Percentiles rank a stretch among this genome's conserved stretches.
These are phyloP conservation scores for Veloporphyrellus conicus DNA, from an alignment of 1,284 basidiomycete species.

Conservation along the genomic window DNA sequence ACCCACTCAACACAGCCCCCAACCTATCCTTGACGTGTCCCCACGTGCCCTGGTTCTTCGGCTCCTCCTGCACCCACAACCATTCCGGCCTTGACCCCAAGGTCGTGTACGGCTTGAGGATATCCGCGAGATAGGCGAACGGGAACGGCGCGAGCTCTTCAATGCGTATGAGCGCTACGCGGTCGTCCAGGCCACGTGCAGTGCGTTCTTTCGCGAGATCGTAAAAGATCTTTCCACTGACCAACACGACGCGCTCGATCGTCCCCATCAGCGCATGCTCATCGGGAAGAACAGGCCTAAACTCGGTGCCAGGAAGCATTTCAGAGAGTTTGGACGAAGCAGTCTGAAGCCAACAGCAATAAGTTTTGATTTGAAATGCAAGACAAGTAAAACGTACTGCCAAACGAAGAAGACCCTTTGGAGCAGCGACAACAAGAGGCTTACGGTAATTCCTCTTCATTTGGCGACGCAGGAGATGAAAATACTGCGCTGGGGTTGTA, in stretches of 20 bases:
- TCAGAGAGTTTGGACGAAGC: conserved; percentile 69
- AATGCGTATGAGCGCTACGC: conserved; percentile 68
- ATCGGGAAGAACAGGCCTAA: conserved; percentile 71
- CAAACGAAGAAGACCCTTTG: conserved; percentile 77
- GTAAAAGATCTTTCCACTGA: conserved; percentile 85
- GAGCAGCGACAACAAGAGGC: conserved; percentile 77
- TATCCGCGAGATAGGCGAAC: conserved; percentile 48
- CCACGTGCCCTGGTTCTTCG: conserved; percentile 81
- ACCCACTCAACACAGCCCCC: conserved; percentile 44
- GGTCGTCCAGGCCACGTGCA: conserved; percentile 43
- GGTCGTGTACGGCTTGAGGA: conserved; percentile 45
- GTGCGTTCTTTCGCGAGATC: conserved; percentile 71
- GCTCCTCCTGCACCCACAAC: conserved; percentile 82
- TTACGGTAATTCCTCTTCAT: conserved; percentile 81
- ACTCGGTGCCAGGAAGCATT: conserved; percentile 58
- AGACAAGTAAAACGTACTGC: conserved; percentile 48
- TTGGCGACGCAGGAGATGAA: conserved; percentile 83
- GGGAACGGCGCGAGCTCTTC: conserved; percentile 89
- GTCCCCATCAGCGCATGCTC: conserved; percentile 25
- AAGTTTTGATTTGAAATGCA: not conserved
- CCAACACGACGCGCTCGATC: conserved; percentile 56
- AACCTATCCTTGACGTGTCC: conserved; percentile 61
- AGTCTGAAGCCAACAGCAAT: conserved; percentile 46
- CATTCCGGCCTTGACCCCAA: conserved; percentile 37
- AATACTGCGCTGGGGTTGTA: conserved; percentile 85